Evolutionary conservation across 2,329 filamentous ascomycete species (phyloP).

Genomic region (Trichoderma simmonsii): DNA sequence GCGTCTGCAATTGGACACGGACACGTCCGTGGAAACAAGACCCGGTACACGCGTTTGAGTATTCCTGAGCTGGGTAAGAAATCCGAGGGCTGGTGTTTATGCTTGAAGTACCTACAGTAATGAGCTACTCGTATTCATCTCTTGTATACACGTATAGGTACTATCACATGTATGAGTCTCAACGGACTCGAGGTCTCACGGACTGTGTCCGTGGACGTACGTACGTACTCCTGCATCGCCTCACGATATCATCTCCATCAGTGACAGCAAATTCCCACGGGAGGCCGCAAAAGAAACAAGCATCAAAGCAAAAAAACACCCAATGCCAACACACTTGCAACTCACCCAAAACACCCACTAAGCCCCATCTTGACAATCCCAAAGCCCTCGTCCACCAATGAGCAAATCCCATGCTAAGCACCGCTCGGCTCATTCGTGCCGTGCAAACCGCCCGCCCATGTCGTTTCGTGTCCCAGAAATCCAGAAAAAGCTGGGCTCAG

Average conservation of each 20-base stretch:
- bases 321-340: not conserved
- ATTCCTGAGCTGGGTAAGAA: not conserved
- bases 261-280: not conserved
- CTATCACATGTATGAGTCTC: not conserved
- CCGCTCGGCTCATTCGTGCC: constrained; percentile 16
- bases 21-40: not conserved
- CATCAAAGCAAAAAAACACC: not conserved
- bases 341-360: not conserved
- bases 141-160: not conserved
- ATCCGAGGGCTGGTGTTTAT: not conserved
- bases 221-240: not conserved
- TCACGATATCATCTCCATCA: not conserved
- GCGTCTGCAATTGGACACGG: not conserved
- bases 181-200: not conserved
- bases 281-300: not conserved
- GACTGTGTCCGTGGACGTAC: not conserved
- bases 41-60: not conserved
- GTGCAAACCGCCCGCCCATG: constrained; percentile 14
- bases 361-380: not conserved
- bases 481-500: not conserved
- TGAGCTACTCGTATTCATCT: not conserved
- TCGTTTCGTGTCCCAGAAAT: not conserved
- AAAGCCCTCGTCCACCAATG: constrained; percentile 2
- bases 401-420: not conserved
- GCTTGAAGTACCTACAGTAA: not conserved